A percentile compares a stretch with the other conserved stretches of the same genome.
phyloP scores from a whole-genome alignment of 306 rosid genomes.

The Argentina anserina region DNA sequence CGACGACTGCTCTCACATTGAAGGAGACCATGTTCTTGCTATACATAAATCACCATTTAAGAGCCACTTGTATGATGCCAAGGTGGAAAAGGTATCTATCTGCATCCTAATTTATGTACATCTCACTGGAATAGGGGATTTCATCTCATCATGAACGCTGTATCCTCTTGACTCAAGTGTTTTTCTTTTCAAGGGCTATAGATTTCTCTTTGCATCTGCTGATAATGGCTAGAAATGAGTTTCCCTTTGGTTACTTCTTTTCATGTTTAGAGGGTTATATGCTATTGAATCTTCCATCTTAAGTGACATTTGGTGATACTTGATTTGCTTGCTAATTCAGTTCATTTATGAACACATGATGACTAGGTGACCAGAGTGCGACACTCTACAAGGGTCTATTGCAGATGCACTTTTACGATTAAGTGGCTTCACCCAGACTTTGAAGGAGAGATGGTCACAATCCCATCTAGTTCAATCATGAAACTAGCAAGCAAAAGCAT shows the following conservation, averaged over 20 bases:
- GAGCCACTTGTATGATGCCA: constrained; percentile 19
- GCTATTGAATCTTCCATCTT: background rate
- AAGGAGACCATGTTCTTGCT: constrained; percentile 24
- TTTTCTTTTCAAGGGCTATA: background rate
- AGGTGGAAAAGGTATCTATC: constrained; percentile 21
- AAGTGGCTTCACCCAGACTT: constrained; percentile 23
- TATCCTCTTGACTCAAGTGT: background rate
- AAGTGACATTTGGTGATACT: background rate
- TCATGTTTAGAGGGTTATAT: background rate
- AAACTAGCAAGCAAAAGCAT: constrained; percentile 21
- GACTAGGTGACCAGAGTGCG: constrained; percentile 17
- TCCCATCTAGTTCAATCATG: constrained; percentile 24
- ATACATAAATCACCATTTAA: constrained; percentile 12
- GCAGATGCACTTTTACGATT: constrained; percentile 24
- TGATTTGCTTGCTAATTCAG: background rate
- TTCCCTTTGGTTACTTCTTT: background rate
- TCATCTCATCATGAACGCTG: background rate
- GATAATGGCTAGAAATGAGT: background rate
- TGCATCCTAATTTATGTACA: background rate
- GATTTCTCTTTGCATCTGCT: background rate
- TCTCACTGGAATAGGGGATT: background rate
- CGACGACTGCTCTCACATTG: constrained; percentile 18
- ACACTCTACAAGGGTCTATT: constrained; percentile 16
- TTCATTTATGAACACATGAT: constrained; percentile 12
- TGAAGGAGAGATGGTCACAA: constrained; percentile 2